Percentiles rank a stretch among this genome's conserved stretches.
Evolutionary conservation across 169 alveolate species (phyloP).

Genomic region (Perkinsus olseni): DNA sequence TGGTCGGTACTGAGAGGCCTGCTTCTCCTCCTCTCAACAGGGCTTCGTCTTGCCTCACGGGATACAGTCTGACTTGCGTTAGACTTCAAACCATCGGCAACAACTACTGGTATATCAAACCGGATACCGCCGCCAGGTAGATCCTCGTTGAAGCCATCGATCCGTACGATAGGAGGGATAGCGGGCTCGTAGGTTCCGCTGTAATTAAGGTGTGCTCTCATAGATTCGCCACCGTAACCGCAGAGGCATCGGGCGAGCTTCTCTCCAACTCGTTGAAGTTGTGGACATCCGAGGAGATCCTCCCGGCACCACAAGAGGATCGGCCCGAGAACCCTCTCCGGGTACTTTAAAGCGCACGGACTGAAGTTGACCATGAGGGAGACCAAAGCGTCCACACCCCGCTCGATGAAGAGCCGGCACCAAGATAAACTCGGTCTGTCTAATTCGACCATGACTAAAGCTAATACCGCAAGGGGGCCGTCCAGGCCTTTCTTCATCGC

Average conservation of each 20-base stretch:
- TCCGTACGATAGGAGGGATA: neutral
- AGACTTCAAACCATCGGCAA: neutral
- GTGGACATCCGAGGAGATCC: neutral
- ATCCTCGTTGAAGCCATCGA: neutral
- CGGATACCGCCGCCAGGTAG: neutral
- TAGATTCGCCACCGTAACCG: neutral
- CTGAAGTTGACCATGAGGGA: neutral
- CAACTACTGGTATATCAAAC: neutral
- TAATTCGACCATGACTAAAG: neutral
- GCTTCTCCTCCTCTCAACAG: too few relatives aligned
- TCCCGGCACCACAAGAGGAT: neutral
- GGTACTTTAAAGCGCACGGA: neutral
- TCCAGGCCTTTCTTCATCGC: neutral
- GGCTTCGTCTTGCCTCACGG: too few relatives aligned
- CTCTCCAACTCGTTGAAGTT: neutral
- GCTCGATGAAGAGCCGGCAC: neutral
- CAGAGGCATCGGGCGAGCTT: neutral
- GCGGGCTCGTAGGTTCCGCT: neutral
- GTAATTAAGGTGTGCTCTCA: neutral
- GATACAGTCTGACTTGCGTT: neutral
- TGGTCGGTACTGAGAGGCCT: too few relatives aligned
- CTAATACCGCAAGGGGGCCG: neutral
- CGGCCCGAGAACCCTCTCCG: neutral
- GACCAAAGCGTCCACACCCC: neutral
- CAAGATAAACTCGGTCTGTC: neutral